Evolutionary conservation across 2,329 filamentous ascomycete genomes (phyloP), one percentile per base, ranked within the genome.

Genomic region (Penicillium sp.): DNA sequence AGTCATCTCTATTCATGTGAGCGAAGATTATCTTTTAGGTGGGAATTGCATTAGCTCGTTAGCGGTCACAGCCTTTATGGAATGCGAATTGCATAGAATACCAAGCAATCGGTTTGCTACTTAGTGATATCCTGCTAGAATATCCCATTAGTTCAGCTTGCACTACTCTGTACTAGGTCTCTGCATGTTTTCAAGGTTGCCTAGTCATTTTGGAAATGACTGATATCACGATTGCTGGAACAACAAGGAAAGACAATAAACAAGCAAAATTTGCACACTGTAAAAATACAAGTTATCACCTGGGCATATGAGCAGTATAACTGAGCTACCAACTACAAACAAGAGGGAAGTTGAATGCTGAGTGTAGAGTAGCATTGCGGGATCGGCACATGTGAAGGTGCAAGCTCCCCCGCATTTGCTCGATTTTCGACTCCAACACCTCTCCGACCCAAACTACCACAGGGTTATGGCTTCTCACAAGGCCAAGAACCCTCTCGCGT

Each of bases 401-500:
- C 50, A 40, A 59, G 50, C 50, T 59, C 59, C 58, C 58, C 62
- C 62, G 61, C 62, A 63, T 59, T 62, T 48, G 38, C 45, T 52
- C 46, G 45, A 43, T 34, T 27, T 48, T 38, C 29, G 45, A 53
- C 55, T 61, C 50, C 61, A 63, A 63, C 61, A 55, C 55, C 61
- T 8, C 38, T 7, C 18, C 18, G 18, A 52, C 43, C 54, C 47
- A 52, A 42, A 27, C 18, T 27, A 53, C 46, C 47, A 47, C 41
- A 54, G 55, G 52, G 56, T 48, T 48, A 75, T 76, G 73, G 67
- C 71, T 63, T 59, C 60, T 53, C 50, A 60, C 43, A 67, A 61
- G 57, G 68, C 65, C 58, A 80, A 51, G 24, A 64, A 80, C 55
- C 77, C 77, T 34, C 60, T 96, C 67, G 87, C 86, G 56, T 99